Evolutionary conservation across 2,329 filamentous ascomycete genomes (phyloP).

Genomic region (Colletotrichum filicis): DNA sequence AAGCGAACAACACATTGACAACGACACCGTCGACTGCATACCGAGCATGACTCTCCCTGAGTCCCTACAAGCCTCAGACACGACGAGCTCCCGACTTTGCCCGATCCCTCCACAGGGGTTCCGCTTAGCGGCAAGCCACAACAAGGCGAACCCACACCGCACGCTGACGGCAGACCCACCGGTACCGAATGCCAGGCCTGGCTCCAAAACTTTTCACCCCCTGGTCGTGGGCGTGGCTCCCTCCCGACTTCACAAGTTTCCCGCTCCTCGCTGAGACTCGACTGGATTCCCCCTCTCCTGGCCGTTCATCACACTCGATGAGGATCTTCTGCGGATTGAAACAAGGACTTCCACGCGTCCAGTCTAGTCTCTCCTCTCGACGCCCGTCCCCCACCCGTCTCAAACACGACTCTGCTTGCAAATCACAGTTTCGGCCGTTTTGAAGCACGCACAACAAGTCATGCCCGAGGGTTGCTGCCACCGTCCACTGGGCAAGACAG

Average conservation of each 20-base stretch:
- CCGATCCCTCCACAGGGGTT: conserved; percentile 31
- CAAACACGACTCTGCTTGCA: conserved; percentile 27
- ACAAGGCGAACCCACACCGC: conserved; percentile 12
- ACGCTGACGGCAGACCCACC: conserved; percentile 25
- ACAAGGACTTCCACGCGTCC: conserved; percentile 30
- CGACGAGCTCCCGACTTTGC: conserved; percentile 29
- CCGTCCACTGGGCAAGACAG: background rate
- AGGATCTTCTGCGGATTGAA: conserved; percentile 29
- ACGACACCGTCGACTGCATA: conserved; percentile 18
- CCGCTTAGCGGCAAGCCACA: conserved; percentile 33
- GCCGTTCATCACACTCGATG: conserved; percentile 12
- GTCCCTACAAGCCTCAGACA: conserved; percentile 23
- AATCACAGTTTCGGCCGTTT: conserved; percentile 27
- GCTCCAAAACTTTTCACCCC: conserved; percentile 26
- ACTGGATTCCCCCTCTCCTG: background rate
- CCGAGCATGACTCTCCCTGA: conserved; percentile 29
- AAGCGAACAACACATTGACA: conserved; percentile 9
- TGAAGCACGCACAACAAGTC: conserved; percentile 21
- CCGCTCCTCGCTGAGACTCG: background rate
- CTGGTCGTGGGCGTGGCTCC: conserved; percentile 11
- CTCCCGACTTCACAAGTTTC: conserved; percentile 20
- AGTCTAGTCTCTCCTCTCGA: conserved; percentile 7
- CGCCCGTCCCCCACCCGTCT: conserved; percentile 28
- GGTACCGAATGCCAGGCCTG: conserved; percentile 32
- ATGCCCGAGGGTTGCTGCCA: conserved; percentile 12